Conservation (phyloP, 2,329 filamentous ascomycete genomes). For the Podosphaera leucotricha region DNA sequence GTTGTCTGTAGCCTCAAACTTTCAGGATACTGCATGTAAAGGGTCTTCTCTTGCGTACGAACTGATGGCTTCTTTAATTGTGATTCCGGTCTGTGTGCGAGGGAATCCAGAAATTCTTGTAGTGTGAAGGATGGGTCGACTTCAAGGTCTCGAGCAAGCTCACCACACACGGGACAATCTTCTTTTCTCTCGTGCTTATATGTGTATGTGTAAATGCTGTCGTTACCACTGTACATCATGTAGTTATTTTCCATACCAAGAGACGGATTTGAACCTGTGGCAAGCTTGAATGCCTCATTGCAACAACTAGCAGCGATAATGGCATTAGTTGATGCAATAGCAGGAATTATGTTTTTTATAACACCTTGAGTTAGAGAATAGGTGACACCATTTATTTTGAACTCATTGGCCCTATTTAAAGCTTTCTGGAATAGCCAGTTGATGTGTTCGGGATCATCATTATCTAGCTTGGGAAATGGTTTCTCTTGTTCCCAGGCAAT, state of each 20-base stretch:
- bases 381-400: slow-evolving; percentile 76
- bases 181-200: slow-evolving; percentile 86
- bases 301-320: slow-evolving; percentile 90
- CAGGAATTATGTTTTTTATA: slow-evolving; percentile 97
- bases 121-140: slow-evolving; percentile 52
- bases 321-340: slow-evolving; percentile 92
- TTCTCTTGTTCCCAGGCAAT: slow-evolving; percentile 86
- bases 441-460: slow-evolving; percentile 89
- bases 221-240: slow-evolving; percentile 98
- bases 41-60: slow-evolving; percentile 53
- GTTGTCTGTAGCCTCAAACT: slow-evolving; percentile 66
- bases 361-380: slow-evolving; percentile 93
- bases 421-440: slow-evolving; percentile 89
- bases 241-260: slow-evolving; percentile 68
- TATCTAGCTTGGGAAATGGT: slow-evolving; percentile 69
- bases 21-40: slow-evolving; percentile 74
- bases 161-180: slow-evolving; percentile 87
- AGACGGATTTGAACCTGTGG: slow-evolving; percentile 56
- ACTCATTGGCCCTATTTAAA: slow-evolving; percentile 57
- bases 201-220: slow-evolving; percentile 89
- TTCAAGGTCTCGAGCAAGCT: slow-evolving; percentile 49
- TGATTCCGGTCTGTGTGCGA: slow-evolving; percentile 64
- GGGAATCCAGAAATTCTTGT: slow-evolving; percentile 61
- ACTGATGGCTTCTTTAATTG: slow-evolving; percentile 89
- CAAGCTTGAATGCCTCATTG: slow-evolving; percentile 91